Evolutionary conservation across 768 basidiomycete species (phyloP).

Genomic region (Boletus pseudo-olivaceus): DNA sequence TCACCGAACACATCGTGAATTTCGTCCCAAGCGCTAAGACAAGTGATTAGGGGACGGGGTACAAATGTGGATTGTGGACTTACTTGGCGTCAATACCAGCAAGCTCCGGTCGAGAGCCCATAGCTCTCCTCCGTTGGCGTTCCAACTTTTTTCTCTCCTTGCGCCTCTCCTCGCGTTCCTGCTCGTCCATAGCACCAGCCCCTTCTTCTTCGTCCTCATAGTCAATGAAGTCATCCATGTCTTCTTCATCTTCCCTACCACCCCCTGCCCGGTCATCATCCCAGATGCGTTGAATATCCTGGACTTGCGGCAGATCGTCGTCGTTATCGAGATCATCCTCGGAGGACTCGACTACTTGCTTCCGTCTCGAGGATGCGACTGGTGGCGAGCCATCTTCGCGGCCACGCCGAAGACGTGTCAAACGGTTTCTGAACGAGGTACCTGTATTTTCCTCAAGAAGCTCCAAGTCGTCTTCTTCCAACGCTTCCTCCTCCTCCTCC

Average conservation of each 20-base stretch:
- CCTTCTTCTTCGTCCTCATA: conserved; percentile 80
- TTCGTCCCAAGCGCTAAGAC: conserved; percentile 84
- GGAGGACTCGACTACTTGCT: conserved; percentile 62
- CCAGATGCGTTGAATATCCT: conserved; percentile 67
- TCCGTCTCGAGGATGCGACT: conserved; percentile 55
- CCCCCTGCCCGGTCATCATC: conserved; percentile 64
- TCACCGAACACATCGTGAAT: conserved; percentile 96
- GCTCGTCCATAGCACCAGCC: conserved; percentile 73
- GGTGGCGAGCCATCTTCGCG: conserved; percentile 71
- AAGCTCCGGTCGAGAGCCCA: conserved; percentile 63
- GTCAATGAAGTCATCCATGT: conserved; percentile 73
- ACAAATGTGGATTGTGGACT: conserved; percentile 29
- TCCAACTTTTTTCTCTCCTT: conserved; percentile 62
- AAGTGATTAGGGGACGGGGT: conserved; percentile 11
- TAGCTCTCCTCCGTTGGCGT: conserved; percentile 61
- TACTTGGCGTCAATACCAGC: conserved; percentile 82
- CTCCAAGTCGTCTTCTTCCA: conserved; percentile 90
- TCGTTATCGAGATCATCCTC: conserved; percentile 68
- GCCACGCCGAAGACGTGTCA: conserved; percentile 74
- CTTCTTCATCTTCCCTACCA: conserved; percentile 52
- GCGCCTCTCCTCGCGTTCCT: conserved; percentile 71
- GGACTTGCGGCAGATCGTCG: conserved; percentile 50
- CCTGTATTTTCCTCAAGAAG: conserved; percentile 84
- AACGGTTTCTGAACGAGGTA: conserved; percentile 64
- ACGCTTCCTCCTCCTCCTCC: conserved; percentile 56